Conservation (phyloP, 1,284 basidiomycete species). For the Tylopilus orsonianus region DNA sequence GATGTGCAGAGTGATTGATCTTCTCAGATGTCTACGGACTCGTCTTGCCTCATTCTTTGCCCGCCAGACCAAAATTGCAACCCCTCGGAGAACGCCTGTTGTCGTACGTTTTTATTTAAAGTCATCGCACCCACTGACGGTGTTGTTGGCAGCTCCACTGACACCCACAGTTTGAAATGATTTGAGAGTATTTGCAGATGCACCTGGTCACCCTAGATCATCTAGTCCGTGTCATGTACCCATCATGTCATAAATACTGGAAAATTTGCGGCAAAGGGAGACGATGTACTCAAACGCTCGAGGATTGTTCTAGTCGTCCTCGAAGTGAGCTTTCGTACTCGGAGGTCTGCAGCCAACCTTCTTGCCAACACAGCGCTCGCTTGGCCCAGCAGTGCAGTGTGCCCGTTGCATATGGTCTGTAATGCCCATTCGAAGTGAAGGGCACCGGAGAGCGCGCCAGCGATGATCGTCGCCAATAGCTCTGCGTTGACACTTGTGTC, state of each 20-base stretch:
- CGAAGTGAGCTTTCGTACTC: slow-evolving; percentile 47
- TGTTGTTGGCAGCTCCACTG: slow-evolving; percentile 44
- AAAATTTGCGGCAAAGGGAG: slow-evolving; percentile 69
- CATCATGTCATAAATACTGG: slow-evolving; percentile 56
- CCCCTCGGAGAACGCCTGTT: slow-evolving; percentile 72
- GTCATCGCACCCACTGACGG: slow-evolving; percentile 2
- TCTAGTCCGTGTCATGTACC: slow-evolving; percentile 5
- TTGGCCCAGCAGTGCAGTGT: slow-evolving; percentile 53
- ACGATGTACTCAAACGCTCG: slow-evolving; percentile 59
- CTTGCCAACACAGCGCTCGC: slow-evolving; percentile 61
- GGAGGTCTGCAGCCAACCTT: slow-evolving; percentile 57
- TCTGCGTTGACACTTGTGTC: slow-evolving; percentile 54
- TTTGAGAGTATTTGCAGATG: background rate
- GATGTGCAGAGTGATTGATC: background rate
- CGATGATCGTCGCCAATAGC: slow-evolving; percentile 58
- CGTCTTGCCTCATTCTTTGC: slow-evolving; percentile 49
- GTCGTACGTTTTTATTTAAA: slow-evolving; percentile 54
- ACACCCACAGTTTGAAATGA: slow-evolving; percentile 41
- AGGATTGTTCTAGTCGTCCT: slow-evolving; percentile 51
- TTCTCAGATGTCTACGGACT: slow-evolving; percentile 41
- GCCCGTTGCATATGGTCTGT: slow-evolving; percentile 49
- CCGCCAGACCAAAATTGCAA: slow-evolving; percentile 68
- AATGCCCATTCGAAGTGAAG: slow-evolving; percentile 70
- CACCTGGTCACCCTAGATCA: background rate
- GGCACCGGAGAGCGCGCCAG: slow-evolving; percentile 61